These are phyloP conservation scores for Schwanniomyces vanrijiae DNA, from an alignment of 805 yeast species.

Conservation along the genomic window DNA sequence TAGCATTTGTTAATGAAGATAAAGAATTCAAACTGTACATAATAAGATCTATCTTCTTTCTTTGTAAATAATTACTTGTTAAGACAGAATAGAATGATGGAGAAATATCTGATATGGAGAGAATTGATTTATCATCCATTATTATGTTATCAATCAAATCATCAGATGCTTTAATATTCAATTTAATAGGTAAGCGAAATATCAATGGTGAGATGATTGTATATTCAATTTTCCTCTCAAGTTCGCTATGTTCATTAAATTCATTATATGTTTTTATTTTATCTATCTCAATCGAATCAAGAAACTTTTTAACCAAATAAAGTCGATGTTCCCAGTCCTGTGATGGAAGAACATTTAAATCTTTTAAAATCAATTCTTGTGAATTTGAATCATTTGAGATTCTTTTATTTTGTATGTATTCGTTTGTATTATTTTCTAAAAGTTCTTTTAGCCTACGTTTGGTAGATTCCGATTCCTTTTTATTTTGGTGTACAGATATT, in stretches of 20 bases:
- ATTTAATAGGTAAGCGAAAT: constrained; percentile 16
- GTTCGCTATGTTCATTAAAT: constrained; percentile 7
- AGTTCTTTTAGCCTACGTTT: constrained; percentile 17
- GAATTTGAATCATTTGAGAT: not conserved
- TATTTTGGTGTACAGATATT: constrained; percentile 12
- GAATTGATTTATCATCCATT: constrained; percentile 3
- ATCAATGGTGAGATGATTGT: constrained; percentile 18
- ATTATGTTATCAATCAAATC: constrained; percentile 11
- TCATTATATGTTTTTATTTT: constrained; percentile 10
- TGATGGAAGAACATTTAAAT: constrained; percentile 36
- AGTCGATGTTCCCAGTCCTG: constrained; percentile 29
- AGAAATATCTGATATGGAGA: constrained; percentile 20
- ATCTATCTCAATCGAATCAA: constrained; percentile 22
- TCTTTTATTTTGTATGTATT: constrained; percentile 5
- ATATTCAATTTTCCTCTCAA: constrained; percentile 15
- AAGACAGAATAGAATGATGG: constrained; percentile 19
- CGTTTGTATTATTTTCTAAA: constrained; percentile 18
- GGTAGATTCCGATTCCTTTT: constrained; percentile 9
- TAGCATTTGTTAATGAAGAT: constrained; percentile 20
- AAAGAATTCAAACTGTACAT: constrained; percentile 33
- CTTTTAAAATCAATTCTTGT: constrained; percentile 20
- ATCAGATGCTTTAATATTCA: constrained; percentile 12
- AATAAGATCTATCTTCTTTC: constrained; percentile 25
- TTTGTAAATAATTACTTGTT: constrained; percentile 22
- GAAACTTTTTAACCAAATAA: constrained; percentile 22